Base-by-base conservation (phyloP, 345 rosid species). In the Ceriops zippeliana region DNA sequence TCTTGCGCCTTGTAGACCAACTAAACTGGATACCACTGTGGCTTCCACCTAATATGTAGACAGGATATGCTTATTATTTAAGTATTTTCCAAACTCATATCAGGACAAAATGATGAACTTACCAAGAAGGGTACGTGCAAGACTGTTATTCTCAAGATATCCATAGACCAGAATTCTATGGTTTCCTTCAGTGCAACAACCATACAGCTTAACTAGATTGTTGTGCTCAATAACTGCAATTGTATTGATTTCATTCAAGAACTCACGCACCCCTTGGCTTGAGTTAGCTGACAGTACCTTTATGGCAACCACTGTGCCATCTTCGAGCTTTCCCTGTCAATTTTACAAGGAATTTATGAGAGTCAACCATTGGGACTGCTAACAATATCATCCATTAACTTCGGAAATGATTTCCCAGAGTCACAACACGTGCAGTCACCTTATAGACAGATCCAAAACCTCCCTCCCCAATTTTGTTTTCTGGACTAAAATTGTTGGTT, bases 371-470 rank as follows among this genome's bases (percentile, higher is more conserved):
- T 34, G 61, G 38, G 53, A 58, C 53, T 15, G 62, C 52, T 21
- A 66, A 61, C 53, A 73, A 65, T 62, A 19, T 32, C 28, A 17
- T 22, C 9, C 62, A 53, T 9, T 52, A 58, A 7, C 59, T 49
- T 60, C 28, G 42, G 52, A 22, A 38, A 58, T 65, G 10, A 52
- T 20, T 42, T 17, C 26, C 54, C 8, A 69, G 52, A n/a, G 42
- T 30, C 38, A 38, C 10, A 64, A 21, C 37, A 16, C 19, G 16
- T 58, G 61, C 58, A 79, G 66, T 81, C 78, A 89, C 96, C 96
- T 86, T 86, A 82, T 80, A 89, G 60, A 89, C 96, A 77, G 74
- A 74, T 66, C 91, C 96, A 47, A 87, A 87, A 70, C 91, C 96
- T 22, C 96, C 96, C 70, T 85, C 82, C 35, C 96, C 96, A 62